Evolutionary conservation across 2,329 filamentous ascomycete genomes (phyloP).

Genomic region (Fusarium incarnatum): DNA sequence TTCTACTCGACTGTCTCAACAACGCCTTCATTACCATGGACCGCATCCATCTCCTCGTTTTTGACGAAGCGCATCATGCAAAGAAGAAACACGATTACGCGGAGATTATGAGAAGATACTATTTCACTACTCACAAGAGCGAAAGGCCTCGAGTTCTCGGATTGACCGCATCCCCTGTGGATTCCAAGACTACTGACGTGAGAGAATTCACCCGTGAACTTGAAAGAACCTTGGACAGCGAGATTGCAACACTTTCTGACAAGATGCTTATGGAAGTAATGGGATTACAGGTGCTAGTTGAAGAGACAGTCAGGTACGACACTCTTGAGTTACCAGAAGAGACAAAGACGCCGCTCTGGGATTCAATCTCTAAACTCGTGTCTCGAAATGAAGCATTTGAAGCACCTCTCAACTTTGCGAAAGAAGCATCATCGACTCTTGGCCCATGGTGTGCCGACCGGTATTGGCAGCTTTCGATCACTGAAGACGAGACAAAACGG

Average conservation of each 20-base stretch:
- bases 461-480: conserved; percentile 79
- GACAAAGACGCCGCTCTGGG: conserved; percentile 74
- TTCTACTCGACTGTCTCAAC: conserved; percentile 81
- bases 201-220: conserved; percentile 76
- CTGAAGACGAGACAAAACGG: conserved; percentile 70
- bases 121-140: conserved; percentile 64
- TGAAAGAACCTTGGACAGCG: conserved; percentile 80
- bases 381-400: conserved; percentile 60
- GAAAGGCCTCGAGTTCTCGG: conserved; percentile 83
- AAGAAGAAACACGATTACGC: conserved; percentile 96
- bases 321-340: conserved; percentile 55
- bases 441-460: conserved; percentile 88
- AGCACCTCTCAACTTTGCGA: conserved; percentile 69
- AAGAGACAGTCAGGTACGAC: conserved; percentile 61
- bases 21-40: conserved; percentile 83
- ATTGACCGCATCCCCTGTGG: conserved; percentile 96
- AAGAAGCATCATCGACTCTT: conserved; percentile 71
- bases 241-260: conserved; percentile 79
- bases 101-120: conserved; percentile 89
- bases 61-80: conserved; percentile 96
- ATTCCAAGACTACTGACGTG: conserved; percentile 78
- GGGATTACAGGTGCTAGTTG: conserved; percentile 56
- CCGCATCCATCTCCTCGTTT: conserved; percentile 89
- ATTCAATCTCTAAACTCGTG: conserved; percentile 62
- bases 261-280: conserved; percentile 47